Conservation (phyloP, 164 flowering plant species). For the Cinnamomum micranthum region DNA sequence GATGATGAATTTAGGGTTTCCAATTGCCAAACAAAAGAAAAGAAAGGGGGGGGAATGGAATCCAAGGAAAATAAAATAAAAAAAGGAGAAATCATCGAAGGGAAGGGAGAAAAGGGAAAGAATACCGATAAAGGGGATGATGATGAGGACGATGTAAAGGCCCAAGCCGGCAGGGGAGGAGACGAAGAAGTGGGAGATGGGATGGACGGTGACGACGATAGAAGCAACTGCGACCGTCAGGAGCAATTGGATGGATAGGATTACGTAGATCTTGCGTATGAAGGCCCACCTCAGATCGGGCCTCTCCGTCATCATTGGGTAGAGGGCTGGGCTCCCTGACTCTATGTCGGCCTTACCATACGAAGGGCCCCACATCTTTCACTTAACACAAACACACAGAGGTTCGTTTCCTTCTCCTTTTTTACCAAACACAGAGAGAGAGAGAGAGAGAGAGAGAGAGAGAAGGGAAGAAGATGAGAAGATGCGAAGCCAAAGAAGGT, state of each 20-base stretch:
- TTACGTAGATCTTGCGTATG: slow-evolving; percentile 64
- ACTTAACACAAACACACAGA: no score
- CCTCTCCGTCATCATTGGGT: slow-evolving; percentile 61
- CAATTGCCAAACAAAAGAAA: background rate
- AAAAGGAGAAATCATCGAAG: background rate
- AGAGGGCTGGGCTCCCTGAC: slow-evolving; percentile 37
- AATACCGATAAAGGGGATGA: slow-evolving; percentile 49
- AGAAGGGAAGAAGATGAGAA: no score
- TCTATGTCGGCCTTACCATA: slow-evolving; percentile 41
- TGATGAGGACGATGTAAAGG: slow-evolving; percentile 36
- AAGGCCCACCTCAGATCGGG: slow-evolving; percentile 67
- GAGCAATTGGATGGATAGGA: slow-evolving; percentile 54
- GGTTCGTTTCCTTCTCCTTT: no score
- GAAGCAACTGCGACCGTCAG: slow-evolving; percentile 55
- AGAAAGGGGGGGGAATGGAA: background rate
- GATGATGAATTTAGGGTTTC: background rate
- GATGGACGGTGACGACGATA: slow-evolving; percentile 38
- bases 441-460: no score
- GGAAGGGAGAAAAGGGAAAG: background rate
- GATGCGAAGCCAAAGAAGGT: no score
- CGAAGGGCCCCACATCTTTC: slow-evolving; percentile 1
- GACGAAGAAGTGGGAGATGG: slow-evolving; percentile 39
- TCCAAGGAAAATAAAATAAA: background rate
- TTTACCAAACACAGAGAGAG: no score
- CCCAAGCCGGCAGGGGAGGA: slow-evolving; percentile 39